Conservation (phyloP, 2,329 filamentous ascomycete species). For the Dryadomyces quercus-mongolicae region DNA sequence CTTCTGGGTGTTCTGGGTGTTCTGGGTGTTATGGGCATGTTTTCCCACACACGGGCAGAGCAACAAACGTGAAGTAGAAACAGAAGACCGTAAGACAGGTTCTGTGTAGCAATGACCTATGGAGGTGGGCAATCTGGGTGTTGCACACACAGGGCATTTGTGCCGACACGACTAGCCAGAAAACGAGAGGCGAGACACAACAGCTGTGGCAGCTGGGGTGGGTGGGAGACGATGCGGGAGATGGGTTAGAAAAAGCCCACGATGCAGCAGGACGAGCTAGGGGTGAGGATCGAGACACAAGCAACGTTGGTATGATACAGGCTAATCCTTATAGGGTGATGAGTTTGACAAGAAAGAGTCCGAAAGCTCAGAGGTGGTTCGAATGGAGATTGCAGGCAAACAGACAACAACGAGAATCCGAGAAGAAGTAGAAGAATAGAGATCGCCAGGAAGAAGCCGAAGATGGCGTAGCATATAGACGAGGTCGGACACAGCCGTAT, state of each 20-base stretch:
- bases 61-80: background rate
- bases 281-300: background rate
- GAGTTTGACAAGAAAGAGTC: no score
- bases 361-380: no score
- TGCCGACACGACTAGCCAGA: constrained; percentile 4
- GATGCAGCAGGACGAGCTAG: background rate
- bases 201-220: background rate
- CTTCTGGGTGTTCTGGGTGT: background rate
- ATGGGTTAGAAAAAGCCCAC: background rate
- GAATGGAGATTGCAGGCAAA: no score
- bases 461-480: background rate
- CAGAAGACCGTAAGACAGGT: background rate
- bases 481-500: background rate
- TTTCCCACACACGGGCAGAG: background rate
- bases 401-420: background rate
- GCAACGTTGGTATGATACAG: no score
- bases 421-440: background rate
- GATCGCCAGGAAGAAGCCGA: background rate
- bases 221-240: background rate
- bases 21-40: background rate
- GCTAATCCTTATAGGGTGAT: no score
- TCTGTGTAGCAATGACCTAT: background rate
- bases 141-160: constrained; percentile 8
- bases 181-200: constrained; percentile 4
- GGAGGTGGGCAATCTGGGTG: background rate